These are phyloP conservation scores for Sophora flavescens DNA, from an alignment of 306 rosid species.

Conservation along the genomic window DNA sequence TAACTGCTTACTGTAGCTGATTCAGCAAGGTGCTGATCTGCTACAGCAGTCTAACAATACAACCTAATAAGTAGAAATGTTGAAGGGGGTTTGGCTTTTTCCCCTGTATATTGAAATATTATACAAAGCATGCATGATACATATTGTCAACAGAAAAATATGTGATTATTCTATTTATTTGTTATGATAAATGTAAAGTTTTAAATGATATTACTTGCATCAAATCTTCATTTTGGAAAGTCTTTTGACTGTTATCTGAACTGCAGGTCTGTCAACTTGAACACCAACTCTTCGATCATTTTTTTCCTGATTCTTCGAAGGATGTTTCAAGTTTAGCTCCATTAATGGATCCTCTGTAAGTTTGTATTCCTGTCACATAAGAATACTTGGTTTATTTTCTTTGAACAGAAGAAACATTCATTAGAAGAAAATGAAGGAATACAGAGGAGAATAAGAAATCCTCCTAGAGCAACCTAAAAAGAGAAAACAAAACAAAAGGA, in stretches of 20 bases:
- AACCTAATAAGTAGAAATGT: too few species aligned
- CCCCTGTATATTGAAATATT: constrained; percentile 1
- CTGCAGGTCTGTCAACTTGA: constrained; percentile 99
- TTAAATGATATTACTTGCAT: constrained; percentile 29
- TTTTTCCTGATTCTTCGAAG: constrained; percentile 92
- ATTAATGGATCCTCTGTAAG: constrained; percentile 97
- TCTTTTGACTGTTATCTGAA: constrained; percentile 41
- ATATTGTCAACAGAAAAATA: constrained; percentile 32
- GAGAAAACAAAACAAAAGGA: not conserved
- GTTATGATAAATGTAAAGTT: constrained; percentile 30
- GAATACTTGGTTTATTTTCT: constrained; percentile 37
- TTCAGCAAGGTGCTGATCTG: too few species aligned
- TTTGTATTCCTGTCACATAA: constrained; percentile 42
- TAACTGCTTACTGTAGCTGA: too few species aligned
- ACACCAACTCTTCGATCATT: constrained; percentile 93
- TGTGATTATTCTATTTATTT: constrained; percentile 30
- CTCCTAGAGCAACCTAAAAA: not conserved
- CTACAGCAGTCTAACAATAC: too few species aligned
- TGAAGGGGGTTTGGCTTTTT: not conserved
- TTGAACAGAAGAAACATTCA: constrained; percentile 31
- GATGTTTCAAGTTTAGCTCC: constrained; percentile 91
- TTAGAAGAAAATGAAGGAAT: constrained; percentile 9
- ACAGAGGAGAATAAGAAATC: not conserved
- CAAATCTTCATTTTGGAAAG: constrained; percentile 22
- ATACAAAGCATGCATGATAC: constrained; percentile 17